Evolutionary conservation across 441 rosid genomes (phyloP).

Genomic region (Codiaeum variegatum): DNA sequence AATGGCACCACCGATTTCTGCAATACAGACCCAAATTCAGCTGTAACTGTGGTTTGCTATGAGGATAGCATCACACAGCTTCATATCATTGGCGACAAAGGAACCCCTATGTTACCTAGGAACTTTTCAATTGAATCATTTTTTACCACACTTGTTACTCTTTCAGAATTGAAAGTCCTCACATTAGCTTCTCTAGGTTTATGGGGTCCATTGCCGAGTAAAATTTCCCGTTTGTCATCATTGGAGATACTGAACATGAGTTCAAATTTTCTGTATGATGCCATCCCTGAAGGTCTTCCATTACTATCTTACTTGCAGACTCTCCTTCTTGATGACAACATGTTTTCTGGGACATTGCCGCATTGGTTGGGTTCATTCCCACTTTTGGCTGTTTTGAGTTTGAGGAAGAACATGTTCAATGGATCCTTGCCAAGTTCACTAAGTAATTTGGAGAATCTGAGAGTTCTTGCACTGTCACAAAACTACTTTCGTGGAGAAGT

Average conservation of each 20-base stretch:
- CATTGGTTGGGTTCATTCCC: conserved; percentile 60
- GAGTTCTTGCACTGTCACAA: conserved; percentile 73
- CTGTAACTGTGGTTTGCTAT: conserved; percentile 72
- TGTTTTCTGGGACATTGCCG: conserved; percentile 64
- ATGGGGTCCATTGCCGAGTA: conserved; percentile 85
- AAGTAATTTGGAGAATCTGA: conserved; percentile 55
- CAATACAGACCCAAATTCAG: conserved; percentile 57
- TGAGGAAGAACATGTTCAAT: conserved; percentile 65
- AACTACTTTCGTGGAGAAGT: conserved; percentile 65
- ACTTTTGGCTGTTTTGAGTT: conserved; percentile 60
- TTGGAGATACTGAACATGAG: conserved; percentile 83
- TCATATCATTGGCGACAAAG: conserved; percentile 58
- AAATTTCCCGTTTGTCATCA: conserved; percentile 55
- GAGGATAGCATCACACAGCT: conserved; percentile 77
- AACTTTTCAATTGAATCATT: conserved; percentile 80
- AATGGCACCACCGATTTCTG: conserved; percentile 74
- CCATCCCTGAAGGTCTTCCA: conserved; percentile 64
- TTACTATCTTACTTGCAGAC: conserved; percentile 58
- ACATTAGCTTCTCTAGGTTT: conserved; percentile 78
- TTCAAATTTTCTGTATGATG: conserved; percentile 67
- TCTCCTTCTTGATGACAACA: conserved; percentile 75
- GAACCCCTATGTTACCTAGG: conserved; percentile 47
- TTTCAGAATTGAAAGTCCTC: conserved; percentile 75
- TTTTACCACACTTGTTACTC: conserved; percentile 68
- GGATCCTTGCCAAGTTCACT: conserved; percentile 73